A percentile compares a stretch with the other conserved stretches of the same genome.
Conservation (phyloP, 176 grass and related monocot genomes). For the Rhipidocladum racemiflorum region DNA sequence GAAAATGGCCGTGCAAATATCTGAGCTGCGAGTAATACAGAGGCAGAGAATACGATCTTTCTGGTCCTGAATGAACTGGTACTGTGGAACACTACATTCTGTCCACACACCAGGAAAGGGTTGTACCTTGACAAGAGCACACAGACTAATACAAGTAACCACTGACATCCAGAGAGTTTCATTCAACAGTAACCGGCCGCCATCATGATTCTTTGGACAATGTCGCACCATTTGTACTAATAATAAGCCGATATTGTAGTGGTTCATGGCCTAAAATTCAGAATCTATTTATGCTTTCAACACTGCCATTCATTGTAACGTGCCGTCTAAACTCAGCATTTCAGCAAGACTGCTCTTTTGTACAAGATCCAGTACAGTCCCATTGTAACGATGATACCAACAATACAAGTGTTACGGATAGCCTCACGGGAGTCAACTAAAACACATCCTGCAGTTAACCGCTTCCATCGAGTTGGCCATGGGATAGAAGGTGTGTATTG, state of each 20-base stretch:
- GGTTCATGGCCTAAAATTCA: not conserved
- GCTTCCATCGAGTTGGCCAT: slow-evolving; percentile 63
- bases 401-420: not conserved
- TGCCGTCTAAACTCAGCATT: not conserved
- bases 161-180: not conserved
- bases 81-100: too few relatives aligned
- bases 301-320: not conserved
- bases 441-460: slow-evolving; percentile 34
- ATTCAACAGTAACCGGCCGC: slow-evolving; percentile 8
- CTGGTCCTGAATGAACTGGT: too few relatives aligned
- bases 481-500: slow-evolving; percentile 93
- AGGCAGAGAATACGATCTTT: too few relatives aligned
- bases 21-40: too few relatives aligned
- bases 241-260: not conserved
- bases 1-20: too few relatives aligned
- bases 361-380: not conserved
- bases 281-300: not conserved
- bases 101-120: not conserved
- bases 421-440: not conserved
- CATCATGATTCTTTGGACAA: not conserved
- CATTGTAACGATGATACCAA: not conserved
- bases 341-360: not conserved
- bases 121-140: not conserved
- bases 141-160: not conserved
- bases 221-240: not conserved